These are phyloP conservation scores for Annulohypoxylon stygium DNA, from an alignment of 495 filamentous ascomycete genomes.

Conservation along the genomic window DNA sequence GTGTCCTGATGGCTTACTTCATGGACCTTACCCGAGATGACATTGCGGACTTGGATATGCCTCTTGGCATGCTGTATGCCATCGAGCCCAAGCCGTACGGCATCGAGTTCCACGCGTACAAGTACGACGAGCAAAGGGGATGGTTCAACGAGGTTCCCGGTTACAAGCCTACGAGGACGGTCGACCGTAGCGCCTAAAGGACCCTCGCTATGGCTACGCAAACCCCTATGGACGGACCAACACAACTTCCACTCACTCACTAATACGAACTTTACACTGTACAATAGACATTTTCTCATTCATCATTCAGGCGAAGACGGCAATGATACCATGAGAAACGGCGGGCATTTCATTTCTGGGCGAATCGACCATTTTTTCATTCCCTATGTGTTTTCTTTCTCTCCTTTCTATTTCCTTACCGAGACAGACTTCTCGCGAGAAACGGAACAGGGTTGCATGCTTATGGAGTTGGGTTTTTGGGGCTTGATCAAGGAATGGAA, in stretches of 20 bases:
- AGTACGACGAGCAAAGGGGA: constrained; percentile 78
- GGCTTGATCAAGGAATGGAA: neutral
- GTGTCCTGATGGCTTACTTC: constrained; percentile 96
- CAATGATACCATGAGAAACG: constrained; percentile 45
- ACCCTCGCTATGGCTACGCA: neutral
- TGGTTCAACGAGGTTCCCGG: constrained; percentile 87
- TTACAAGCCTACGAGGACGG: constrained; percentile 75
- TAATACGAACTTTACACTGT: constrained; percentile 24
- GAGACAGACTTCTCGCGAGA: constrained; percentile 14
- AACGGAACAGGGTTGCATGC: constrained; percentile 27
- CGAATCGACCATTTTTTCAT: neutral
- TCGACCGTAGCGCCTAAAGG: constrained; percentile 53
- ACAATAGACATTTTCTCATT: constrained; percentile 24
- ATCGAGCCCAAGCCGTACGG: constrained; percentile 98
- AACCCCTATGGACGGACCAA: neutral
- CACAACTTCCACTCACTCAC: constrained; percentile 23
- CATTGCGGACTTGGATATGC: constrained; percentile 92
- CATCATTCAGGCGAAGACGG: constrained; percentile 36
- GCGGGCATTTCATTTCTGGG: constrained; percentile 27
- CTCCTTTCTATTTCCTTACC: constrained; percentile 9
- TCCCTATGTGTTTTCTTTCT: neutral
- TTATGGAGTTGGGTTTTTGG: constrained; percentile 34
- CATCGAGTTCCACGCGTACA: constrained; percentile 94
- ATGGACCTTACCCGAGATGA: constrained; percentile 88
- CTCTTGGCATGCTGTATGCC: constrained; percentile 90